These are phyloP conservation scores for Alternaria sp. DNA, from an alignment of 2,329 filamentous ascomycete species.

Conservation along the genomic window DNA sequence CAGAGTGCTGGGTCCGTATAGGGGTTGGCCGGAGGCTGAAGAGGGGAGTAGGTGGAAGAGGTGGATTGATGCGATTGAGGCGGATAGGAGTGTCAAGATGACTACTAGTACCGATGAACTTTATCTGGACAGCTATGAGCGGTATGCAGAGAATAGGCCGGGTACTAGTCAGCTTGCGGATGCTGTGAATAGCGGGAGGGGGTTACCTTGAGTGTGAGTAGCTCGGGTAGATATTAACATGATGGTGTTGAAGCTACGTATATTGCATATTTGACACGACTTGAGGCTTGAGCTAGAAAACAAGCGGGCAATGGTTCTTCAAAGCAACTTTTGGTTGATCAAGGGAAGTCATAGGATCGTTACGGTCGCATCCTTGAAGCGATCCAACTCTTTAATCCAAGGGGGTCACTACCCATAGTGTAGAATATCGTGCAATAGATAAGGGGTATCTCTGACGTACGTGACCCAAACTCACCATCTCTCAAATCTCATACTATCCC, in stretches of 20 bases:
- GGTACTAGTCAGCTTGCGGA: conserved; percentile 66
- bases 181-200: conserved; percentile 66
- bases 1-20: conserved; percentile 70
- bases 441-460: too few species aligned
- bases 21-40: conserved; percentile 71
- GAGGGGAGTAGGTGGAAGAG: conserved; percentile 70
- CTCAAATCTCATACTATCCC: too few species aligned
- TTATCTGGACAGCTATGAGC: conserved; percentile 72
- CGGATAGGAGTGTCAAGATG: conserved; percentile 67
- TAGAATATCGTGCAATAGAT: too few species aligned
- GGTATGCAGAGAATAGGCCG: conserved; percentile 69
- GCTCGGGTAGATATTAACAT: background rate
- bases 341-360: background rate
- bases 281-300: too few species aligned
- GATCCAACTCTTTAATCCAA: background rate
- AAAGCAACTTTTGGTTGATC: too few species aligned
- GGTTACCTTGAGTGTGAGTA: conserved; percentile 55
- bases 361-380: background rate
- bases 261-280: too few species aligned
- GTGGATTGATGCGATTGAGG: conserved; percentile 76
- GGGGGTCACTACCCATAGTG: too few species aligned
- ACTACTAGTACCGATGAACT: conserved; percentile 73
- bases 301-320: too few species aligned
- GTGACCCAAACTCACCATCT: too few species aligned
- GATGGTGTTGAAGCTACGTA: background rate